Percentiles rank a stretch among this genome's conserved stretches.
Conservation (phyloP, 2,329 filamentous ascomycete species). For the Ceratocystis alfenasii region DNA sequence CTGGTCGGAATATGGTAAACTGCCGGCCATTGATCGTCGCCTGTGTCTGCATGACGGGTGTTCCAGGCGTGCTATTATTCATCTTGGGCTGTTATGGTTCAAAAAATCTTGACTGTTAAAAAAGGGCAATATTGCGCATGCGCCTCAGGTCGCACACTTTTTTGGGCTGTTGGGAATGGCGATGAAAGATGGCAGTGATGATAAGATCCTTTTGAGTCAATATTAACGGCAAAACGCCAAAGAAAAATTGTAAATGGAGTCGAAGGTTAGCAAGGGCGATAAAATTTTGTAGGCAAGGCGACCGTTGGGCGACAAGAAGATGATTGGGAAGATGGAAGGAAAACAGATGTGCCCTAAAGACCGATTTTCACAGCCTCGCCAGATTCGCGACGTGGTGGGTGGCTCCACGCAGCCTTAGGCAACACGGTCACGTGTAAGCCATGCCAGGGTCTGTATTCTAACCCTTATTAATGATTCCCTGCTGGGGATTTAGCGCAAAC, state of each 20-base stretch:
- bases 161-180: background rate
- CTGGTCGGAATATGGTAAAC: conserved; percentile 39
- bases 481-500: too few species aligned
- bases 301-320: background rate
- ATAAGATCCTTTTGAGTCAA: background rate
- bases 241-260: background rate
- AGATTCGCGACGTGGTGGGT: background rate
- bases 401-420: background rate
- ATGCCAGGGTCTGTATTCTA: background rate
- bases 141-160: background rate
- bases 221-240: background rate
- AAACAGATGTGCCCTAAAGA: background rate
- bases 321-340: background rate
- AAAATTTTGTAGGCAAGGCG: background rate
- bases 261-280: background rate
- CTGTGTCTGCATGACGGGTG: conserved; percentile 25
- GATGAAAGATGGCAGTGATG: background rate
- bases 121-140: background rate
- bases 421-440: background rate
- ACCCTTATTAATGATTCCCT: background rate
- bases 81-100: background rate
- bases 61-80: conserved; percentile 12
- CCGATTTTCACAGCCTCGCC: background rate
- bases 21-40: conserved; percentile 24
- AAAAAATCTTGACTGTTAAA: conserved; percentile 12